Evolutionary conservation across 495 filamentous ascomycete genomes (phyloP).

Genomic region (Trichoderma erinaceum): DNA sequence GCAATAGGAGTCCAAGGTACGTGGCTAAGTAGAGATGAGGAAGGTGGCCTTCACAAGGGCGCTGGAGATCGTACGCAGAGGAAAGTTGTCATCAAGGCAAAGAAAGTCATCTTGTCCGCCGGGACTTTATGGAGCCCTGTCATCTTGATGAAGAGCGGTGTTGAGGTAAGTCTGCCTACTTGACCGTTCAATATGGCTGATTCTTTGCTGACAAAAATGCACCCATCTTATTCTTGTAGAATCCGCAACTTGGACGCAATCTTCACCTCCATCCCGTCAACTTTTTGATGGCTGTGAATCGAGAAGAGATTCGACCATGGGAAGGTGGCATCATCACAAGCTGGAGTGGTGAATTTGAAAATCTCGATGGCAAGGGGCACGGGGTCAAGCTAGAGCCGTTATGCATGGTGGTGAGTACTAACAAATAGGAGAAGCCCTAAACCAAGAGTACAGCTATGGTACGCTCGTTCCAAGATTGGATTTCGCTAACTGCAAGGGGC

Average conservation of each 20-base stretch:
- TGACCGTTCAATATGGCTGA: not conserved
- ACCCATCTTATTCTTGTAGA: slow-evolving; percentile 42
- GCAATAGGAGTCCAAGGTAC: slow-evolving; percentile 63
- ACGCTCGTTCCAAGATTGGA: not conserved
- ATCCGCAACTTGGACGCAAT: slow-evolving; percentile 77
- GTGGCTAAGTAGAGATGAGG: slow-evolving; percentile 65
- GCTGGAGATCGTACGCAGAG: slow-evolving; percentile 41
- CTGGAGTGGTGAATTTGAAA: slow-evolving; percentile 70
- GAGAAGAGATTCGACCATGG: slow-evolving; percentile 65
- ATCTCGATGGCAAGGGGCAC: slow-evolving; percentile 75
- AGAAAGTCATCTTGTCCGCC: slow-evolving; percentile 70
- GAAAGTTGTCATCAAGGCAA: slow-evolving; percentile 66
- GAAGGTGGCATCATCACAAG: slow-evolving; percentile 73
- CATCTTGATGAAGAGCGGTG: slow-evolving; percentile 65
- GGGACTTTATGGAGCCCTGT: slow-evolving; percentile 72
- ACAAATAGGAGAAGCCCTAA: not conserved
- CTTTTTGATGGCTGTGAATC: slow-evolving; percentile 54
- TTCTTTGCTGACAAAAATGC: not conserved
- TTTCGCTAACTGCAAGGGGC: not conserved
- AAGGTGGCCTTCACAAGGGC: slow-evolving; percentile 48
- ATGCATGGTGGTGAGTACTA: slow-evolving; percentile 49
- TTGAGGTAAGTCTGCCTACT: slow-evolving; percentile 35
- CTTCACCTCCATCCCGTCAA: slow-evolving; percentile 74
- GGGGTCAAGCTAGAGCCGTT: slow-evolving; percentile 73
- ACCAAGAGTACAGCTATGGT: not conserved